Conservation (phyloP, 2,329 filamentous ascomycete species). For the Hypoxylon sp. region DNA sequence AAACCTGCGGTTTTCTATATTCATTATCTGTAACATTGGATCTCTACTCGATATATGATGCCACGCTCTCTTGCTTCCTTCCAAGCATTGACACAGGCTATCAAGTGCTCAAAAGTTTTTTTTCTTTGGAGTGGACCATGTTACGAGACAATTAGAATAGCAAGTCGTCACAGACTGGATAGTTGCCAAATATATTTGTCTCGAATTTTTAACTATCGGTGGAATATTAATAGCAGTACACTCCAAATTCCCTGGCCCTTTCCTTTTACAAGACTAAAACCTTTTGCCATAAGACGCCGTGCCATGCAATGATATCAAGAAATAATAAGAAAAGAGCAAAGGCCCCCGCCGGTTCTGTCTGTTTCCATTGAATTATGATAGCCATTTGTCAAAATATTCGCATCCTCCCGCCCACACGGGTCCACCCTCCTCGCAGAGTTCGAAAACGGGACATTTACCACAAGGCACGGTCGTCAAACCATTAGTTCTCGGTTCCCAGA, state of each 20-base stretch:
- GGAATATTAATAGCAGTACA: background rate
- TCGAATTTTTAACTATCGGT: background rate
- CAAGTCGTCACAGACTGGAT: conserved; percentile 31
- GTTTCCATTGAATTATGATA: conserved; percentile 60
- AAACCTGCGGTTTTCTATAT: conserved; percentile 21
- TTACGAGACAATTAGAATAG: conserved; percentile 24
- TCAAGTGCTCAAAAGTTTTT: conserved; percentile 32
- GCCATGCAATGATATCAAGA: conserved; percentile 38
- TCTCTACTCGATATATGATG: conserved; percentile 39
- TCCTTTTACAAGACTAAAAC: background rate
- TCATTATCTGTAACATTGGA: conserved; percentile 42
- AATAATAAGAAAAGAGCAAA: background rate
- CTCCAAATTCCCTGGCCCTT: background rate
- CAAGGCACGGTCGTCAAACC: conserved; percentile 92
- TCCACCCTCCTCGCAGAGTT: conserved; percentile 90
- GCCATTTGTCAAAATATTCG: conserved; percentile 91
- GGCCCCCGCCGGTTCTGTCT: background rate
- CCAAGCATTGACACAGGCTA: conserved; percentile 26
- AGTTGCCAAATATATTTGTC: conserved; percentile 45
- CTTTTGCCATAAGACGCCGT: conserved; percentile 38
- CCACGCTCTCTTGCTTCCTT: conserved; percentile 31
- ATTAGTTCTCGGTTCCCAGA: conserved; percentile 68
- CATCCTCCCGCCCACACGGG: conserved; percentile 92
- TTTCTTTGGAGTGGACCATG: conserved; percentile 9
- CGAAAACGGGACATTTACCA: conserved; percentile 91